A percentile compares a stretch with the other conserved stretches of the same genome.
Conservation (phyloP, 2,329 filamentous ascomycete species). For the Alternaria sp. region DNA sequence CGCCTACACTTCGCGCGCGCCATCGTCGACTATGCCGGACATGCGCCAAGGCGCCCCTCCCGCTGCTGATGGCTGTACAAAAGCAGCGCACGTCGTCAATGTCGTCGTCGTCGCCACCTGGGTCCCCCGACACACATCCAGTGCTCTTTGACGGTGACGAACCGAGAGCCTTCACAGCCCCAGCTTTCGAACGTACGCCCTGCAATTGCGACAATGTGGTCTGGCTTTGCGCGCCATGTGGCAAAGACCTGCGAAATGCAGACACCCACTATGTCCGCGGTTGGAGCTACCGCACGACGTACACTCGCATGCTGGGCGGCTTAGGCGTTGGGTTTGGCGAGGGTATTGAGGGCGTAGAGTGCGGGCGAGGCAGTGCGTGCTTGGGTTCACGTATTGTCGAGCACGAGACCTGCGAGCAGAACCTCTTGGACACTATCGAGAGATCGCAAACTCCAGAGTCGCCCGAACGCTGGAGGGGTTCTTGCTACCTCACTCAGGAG, state of each 20-base stretch:
- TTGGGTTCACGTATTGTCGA: slow-evolving; percentile 79
- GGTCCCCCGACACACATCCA: slow-evolving; percentile 32
- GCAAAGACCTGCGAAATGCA: slow-evolving; percentile 69
- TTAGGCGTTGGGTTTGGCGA: slow-evolving; percentile 88
- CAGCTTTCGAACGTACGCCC: slow-evolving; percentile 61
- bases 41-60: slow-evolving; percentile 76
- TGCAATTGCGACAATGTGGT: slow-evolving; percentile 70
- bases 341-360: slow-evolving; percentile 86
- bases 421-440: slow-evolving; percentile 66
- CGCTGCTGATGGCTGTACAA: slow-evolving; percentile 54
- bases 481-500: slow-evolving; percentile 85
- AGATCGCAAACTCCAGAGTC: slow-evolving; percentile 43
- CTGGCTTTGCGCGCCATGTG: slow-evolving; percentile 88
- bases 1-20: slow-evolving; percentile 71
- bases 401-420: slow-evolving; percentile 84
- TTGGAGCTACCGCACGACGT: slow-evolving; percentile 90
- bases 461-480: slow-evolving; percentile 60
- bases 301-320: slow-evolving; percentile 78
- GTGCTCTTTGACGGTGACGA: slow-evolving; percentile 24
- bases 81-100: slow-evolving; percentile 31
- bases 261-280: slow-evolving; percentile 70
- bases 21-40: slow-evolving; percentile 81
- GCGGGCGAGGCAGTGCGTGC: slow-evolving; percentile 79
- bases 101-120: slow-evolving; percentile 29
- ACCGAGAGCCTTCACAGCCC: slow-evolving; percentile 52